Evolutionary conservation across 2,329 filamentous ascomycete genomes (phyloP).

Genomic region (Parascedosporium putredinis): DNA sequence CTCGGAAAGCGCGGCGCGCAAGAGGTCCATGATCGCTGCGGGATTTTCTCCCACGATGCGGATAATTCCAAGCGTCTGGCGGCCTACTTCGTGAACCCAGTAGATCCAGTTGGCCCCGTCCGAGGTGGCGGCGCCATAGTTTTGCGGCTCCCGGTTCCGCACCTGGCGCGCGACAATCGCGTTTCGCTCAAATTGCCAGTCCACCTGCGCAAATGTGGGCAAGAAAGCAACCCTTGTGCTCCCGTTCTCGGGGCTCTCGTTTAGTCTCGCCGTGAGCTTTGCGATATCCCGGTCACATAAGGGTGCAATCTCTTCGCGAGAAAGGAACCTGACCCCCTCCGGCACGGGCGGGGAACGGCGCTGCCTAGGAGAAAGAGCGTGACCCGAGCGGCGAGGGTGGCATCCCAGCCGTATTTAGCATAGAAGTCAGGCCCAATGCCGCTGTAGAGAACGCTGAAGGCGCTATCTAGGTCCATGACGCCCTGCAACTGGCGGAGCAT

Average conservation of each 20-base stretch:
- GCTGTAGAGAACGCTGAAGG: conserved; percentile 26
- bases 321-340: conserved; percentile 15
- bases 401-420: conserved; percentile 23
- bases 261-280: conserved; percentile 17
- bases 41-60: conserved; percentile 11
- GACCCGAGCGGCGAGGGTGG: conserved; percentile 21
- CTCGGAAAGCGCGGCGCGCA: conserved; percentile 22
- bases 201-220: conserved; percentile 19
- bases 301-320: conserved; percentile 13
- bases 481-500: conserved; percentile 23
- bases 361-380: conserved; percentile 19
- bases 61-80: background rate
- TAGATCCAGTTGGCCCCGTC: conserved; percentile 20
- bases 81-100: conserved; percentile 26
- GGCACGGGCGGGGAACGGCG: conserved; percentile 13
- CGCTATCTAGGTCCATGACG: conserved; percentile 22
- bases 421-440: conserved; percentile 23
- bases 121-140: conserved; percentile 16
- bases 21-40: conserved; percentile 16
- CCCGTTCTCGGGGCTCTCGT: conserved; percentile 13
- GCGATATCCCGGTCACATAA: conserved; percentile 18
- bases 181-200: conserved; percentile 23
- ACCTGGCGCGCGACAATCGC: conserved; percentile 18
- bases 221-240: conserved; percentile 23
- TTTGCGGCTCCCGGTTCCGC: conserved; percentile 10